Evolutionary conservation across 2,329 filamentous ascomycete species (phyloP).

Genomic region (Ceratocystis cubensis): DNA sequence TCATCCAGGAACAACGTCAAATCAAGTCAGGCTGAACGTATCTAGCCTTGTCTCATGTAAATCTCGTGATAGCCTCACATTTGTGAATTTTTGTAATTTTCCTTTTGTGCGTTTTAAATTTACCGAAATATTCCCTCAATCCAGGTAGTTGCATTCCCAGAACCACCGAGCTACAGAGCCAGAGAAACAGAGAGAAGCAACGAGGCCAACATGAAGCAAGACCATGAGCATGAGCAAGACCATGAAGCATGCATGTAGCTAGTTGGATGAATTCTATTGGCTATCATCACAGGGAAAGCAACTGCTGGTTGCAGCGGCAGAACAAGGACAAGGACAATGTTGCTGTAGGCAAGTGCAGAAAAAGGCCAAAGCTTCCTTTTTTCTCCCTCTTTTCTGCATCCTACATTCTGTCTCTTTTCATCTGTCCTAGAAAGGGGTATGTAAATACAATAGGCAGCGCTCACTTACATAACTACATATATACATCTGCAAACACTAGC

Average conservation of each 20-base stretch:
- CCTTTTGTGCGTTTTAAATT: neutral
- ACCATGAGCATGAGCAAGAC: neutral
- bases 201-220: neutral
- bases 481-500: neutral
- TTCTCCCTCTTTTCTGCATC: neutral
- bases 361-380: constrained; percentile 6
- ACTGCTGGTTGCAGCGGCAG: neutral
- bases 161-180: neutral
- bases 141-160: neutral
- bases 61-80: constrained; percentile 1
- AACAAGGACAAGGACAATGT: too few species aligned
- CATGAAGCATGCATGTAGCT: neutral
- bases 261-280: neutral
- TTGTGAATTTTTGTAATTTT: neutral
- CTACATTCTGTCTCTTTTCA: neutral
- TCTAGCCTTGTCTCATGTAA: too few species aligned
- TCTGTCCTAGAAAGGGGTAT: neutral
- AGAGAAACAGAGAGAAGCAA: neutral
- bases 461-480: neutral
- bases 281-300: neutral
- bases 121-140: neutral
- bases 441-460: neutral
- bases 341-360: neutral
- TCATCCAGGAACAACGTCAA: too few species aligned
- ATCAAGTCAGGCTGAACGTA: too few species aligned